phyloP scores from a whole-genome alignment of 1,139 yeast genomes.

The Saccharomyces hybrid region DNA sequence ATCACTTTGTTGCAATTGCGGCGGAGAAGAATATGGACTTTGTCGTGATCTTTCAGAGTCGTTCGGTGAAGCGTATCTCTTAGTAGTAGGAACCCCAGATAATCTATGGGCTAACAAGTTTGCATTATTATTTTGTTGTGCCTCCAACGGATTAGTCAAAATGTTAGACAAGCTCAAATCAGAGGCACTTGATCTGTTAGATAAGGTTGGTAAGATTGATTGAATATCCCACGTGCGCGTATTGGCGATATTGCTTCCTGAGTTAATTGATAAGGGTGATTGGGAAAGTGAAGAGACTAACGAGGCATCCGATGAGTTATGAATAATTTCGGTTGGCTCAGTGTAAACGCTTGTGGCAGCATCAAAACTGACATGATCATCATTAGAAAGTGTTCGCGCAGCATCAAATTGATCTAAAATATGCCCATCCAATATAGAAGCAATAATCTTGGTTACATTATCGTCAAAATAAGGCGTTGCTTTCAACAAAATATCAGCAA shows the following conservation, averaged over 20 bases:
- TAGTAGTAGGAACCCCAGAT: slow-evolving; percentile 1
- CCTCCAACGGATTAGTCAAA: slow-evolving; percentile 5
- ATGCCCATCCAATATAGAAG: slow-evolving; percentile 23
- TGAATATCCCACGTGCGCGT: slow-evolving; percentile 4
- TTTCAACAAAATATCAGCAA: slow-evolving; percentile 24
- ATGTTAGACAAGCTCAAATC: slow-evolving; percentile 8
- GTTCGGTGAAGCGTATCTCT: slow-evolving; percentile 1
- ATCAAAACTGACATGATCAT: neutral
- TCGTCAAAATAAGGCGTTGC: slow-evolving; percentile 26
- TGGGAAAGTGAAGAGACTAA: neutral
- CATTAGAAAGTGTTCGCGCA: slow-evolving; percentile 5
- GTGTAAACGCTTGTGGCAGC: neutral
- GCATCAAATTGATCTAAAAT: slow-evolving; percentile 16
- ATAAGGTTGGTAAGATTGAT: slow-evolving; percentile 7
- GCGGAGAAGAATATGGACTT: slow-evolving; percentile 4
- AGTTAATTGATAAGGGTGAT: neutral
- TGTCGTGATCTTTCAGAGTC: slow-evolving; percentile 3
- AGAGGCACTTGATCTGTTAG: slow-evolving; percentile 10
- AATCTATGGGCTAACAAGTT: neutral
- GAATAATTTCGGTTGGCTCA: slow-evolving; percentile 10
- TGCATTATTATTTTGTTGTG: slow-evolving; percentile 3
- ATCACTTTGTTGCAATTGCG: neutral
- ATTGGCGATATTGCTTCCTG: slow-evolving; percentile 1
- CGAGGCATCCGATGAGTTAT: neutral
- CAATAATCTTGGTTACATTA: slow-evolving; percentile 20